Base-by-base conservation (phyloP, 2,329 filamentous ascomycete species). In the Emmonsiellopsis sp. region DNA sequence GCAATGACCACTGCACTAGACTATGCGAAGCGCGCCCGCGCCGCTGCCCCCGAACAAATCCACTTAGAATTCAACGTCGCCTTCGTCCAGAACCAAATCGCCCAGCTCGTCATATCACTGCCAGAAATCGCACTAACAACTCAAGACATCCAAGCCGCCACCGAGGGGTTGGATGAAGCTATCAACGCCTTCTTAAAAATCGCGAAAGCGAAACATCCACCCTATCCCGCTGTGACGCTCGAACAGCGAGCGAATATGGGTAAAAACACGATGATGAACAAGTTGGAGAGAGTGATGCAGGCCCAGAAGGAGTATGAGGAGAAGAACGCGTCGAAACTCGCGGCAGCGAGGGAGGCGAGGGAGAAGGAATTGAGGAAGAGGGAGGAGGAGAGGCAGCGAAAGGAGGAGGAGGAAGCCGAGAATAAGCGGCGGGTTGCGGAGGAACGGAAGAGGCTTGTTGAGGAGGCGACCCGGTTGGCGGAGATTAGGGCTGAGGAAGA, bases 211-310 rank as follows among this genome's bases (percentile, higher is more conserved):
- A 82, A 83, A 53, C 79, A 79, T 56, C 82, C 93, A 3, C 94
- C 93, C 0, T 98, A 96, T 70, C 93, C 92, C 6, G 86, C 89
- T 62, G 80, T 86, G 56, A 89, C 96, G 61, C 82, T 98, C 37
- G 92, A 97, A 69, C 89, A 94, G 71, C 89, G 94, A 65, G 92
- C 93, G 43, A 95, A 89, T 76, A 98, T 98, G 93, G 91, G 89
- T 59, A 85, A 87, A 56, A 95, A 96, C 68, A 98, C 94, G 1
- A 89, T 95, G 73, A 86, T 88, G 59, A 90, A 89, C 63, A 92
- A 98, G 69, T 81, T 98, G 10, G 89, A 94, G 64, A 84, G 90
- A 63, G 86, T 88, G 4, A 82, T 92, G 47, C 84, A 89, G 59
- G 86, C 82, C 60, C 93, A 98, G 68, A 85, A 82, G 58, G 88